Evolutionary conservation across 148 eudicot genomes (phyloP), one percentile per base, ranked within the genome.

Genomic region (Chenopodium formosanum): DNA sequence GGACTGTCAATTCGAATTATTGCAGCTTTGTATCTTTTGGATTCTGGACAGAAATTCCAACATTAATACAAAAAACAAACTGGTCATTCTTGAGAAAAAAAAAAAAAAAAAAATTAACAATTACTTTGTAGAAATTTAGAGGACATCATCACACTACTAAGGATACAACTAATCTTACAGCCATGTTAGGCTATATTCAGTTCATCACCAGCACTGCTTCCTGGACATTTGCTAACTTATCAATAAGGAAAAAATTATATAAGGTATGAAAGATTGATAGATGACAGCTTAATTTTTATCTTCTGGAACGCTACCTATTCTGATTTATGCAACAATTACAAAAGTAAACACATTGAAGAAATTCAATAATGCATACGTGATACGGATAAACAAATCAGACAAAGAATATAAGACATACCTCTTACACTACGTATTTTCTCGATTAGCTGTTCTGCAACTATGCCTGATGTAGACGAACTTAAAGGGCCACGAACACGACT

Each of bases 1-100:
- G 97, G 97, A 87, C 98, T 95, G 83, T 95, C 97, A 85, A 95
- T 95, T 31, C 98, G 90, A 77, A 95, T 87, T 62, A 95, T 85
- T 52, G 87, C 98, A 79, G 97, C 98, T 80, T 95, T 95, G 50
- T 88, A 93, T 80, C 81, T 89, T 84, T 95, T 90, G 23, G 94
- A 91, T 78, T 91, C 98, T 95, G 90, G 52, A 83, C 75, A 80
- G 62, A 48, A 81, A 80, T 32, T 53, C 27, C 52, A 50, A 25
- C 70, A 70, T 74, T 48, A 23, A 48, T 70, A 50, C 52, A 80
- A 70, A 2, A 6, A 63, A 50, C 60, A 29, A 47, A 29, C 17
- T n/a, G 52, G 5, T 16, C 19, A 70, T 64, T 27, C 19, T 60
- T 25, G 46, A 53, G 74, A n/a, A 58, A 48, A 25, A 25, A 25